Conservation (phyloP, 2,329 filamentous ascomycete genomes). For the Epichloe sibirici region DNA sequence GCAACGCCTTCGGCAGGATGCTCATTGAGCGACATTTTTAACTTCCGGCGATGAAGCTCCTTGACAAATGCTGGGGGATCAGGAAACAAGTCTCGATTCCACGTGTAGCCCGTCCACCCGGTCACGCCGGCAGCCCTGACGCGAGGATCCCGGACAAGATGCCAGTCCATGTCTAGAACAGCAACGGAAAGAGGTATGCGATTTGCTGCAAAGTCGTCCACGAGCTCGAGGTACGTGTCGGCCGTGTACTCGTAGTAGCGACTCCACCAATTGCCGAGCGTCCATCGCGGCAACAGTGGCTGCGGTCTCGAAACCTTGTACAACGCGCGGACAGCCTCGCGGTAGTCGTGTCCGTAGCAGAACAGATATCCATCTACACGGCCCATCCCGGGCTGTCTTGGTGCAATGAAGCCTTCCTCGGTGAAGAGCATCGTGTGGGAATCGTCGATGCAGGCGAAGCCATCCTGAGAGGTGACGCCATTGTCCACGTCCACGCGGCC, state of each 20-base stretch:
- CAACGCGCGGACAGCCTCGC: constrained; percentile 38
- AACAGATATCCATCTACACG: constrained; percentile 49
- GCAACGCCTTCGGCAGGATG: constrained; percentile 49
- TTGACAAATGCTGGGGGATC: constrained; percentile 39
- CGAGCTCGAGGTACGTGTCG: constrained; percentile 42
- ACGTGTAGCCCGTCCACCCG: constrained; percentile 12
- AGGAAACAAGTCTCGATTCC: constrained; percentile 32
- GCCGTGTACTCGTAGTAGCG: constrained; percentile 46
- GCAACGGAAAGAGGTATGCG: constrained; percentile 45
- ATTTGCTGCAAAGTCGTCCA: constrained; percentile 40
- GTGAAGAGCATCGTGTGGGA: constrained; percentile 44
- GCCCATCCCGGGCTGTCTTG: constrained; percentile 25
- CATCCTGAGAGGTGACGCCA: constrained; percentile 37
- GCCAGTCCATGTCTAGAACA: constrained; percentile 58
- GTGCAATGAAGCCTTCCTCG: constrained; percentile 36
- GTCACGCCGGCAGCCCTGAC: constrained; percentile 42
- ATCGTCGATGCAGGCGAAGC: constrained; percentile 42
- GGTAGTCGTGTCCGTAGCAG: constrained; percentile 44
- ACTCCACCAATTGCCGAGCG: constrained; percentile 55
- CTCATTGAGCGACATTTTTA: constrained; percentile 47
- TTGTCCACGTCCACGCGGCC: constrained; percentile 36
- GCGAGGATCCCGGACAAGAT: constrained; percentile 36
- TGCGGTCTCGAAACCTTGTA: constrained; percentile 44
- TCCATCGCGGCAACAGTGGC: constrained; percentile 42
- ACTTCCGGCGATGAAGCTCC: constrained; percentile 36